Conservation (phyloP, 1,284 basidiomycete genomes). For the Apiotrichum mycotoxinovorans region DNA sequence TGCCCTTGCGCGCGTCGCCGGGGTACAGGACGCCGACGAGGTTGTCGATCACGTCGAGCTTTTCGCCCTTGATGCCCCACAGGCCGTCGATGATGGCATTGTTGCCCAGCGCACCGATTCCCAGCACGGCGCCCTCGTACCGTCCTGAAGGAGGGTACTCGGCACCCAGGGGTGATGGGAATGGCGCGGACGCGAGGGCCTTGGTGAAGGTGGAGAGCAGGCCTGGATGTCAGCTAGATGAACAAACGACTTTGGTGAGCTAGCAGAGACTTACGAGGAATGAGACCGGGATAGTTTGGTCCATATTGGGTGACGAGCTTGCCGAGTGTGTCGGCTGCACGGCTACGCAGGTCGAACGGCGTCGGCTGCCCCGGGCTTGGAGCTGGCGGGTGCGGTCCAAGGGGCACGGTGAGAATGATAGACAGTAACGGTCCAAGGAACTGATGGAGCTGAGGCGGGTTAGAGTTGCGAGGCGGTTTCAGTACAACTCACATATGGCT, state of each 20-base stretch:
- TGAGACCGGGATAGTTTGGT: constrained; percentile 54
- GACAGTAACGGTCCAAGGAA: constrained; percentile 89
- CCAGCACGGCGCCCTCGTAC: constrained; percentile 78
- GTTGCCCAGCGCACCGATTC: constrained; percentile 74
- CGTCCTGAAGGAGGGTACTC: constrained; percentile 57
- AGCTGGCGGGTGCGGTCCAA: constrained; percentile 51
- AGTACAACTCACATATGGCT: constrained; percentile 76
- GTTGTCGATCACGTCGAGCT: constrained; percentile 28
- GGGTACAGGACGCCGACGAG: constrained; percentile 36
- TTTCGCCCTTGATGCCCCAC: constrained; percentile 35
- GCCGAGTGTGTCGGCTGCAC: constrained; percentile 76
- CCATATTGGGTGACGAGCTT: constrained; percentile 58
- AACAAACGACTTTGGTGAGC: too few species aligned
- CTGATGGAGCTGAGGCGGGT: constrained; percentile 73
- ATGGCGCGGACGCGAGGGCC: constrained; percentile 57
- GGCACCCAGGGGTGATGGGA: constrained; percentile 41
- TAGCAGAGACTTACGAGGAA: constrained; percentile 49
- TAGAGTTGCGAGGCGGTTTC: neutral
- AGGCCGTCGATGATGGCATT: constrained; percentile 75
- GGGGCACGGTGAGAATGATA: constrained; percentile 77
- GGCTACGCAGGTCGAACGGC: constrained; percentile 61
- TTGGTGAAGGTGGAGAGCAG: constrained; percentile 89
- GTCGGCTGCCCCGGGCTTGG: constrained; percentile 29
- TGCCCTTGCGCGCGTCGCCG: constrained; percentile 25
- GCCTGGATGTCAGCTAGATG: constrained; percentile 54